Evolutionary conservation across 108 stramenopile species (phyloP), one percentile per base, ranked within the genome.

Genomic region (Cyclostephanos invisitatus): DNA sequence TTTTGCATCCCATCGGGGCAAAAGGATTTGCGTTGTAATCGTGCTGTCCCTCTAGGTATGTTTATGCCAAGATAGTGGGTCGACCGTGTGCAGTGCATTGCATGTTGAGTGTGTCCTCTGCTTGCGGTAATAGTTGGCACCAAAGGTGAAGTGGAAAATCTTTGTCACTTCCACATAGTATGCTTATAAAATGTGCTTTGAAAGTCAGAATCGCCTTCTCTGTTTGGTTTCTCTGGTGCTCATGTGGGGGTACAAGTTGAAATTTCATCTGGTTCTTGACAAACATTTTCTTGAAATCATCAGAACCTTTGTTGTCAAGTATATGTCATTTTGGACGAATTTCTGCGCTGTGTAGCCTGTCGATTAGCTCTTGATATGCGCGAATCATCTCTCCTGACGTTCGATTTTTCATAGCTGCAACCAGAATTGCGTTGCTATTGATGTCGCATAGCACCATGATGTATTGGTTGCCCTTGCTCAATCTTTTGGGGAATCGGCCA

Each of bases 381-480:
- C 22, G n/a, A 37, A 69, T 69, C 38, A 69, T 36, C 25, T 68
- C 55, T 1, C 25, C 21, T 42, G 55, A 10, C 47, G n/a, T 46
- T 36, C 42, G 29, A 6, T 15, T 42, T 21, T 50, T 67, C 58
- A 75, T 70, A 40, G 72, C 72, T 72, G 70, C 70, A 11, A 56
- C 53, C 17, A 74, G 56, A n/a, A 86, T 86, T 54, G 12, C 54
- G 51, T 83, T 78, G 63, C n/a, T n/a, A n/a, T n/a, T n/a, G n/a
- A n/a, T n/a, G n/a, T n/a, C n/a, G n/a, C 62, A 68, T 1, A 83
- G 17, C 3, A 84, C 55, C 55, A 86, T 48, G 0, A 80, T 51
- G 75, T 86, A 80, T 24, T 80, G 54, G 65, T 85, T 70, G 8
- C 83, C 83, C 15, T 20, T 67, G 50, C 36, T 47, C n/a, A 81